phyloP scores from a whole-genome alignment of 164 flowering plant species.

The Dillenia turbinata region DNA sequence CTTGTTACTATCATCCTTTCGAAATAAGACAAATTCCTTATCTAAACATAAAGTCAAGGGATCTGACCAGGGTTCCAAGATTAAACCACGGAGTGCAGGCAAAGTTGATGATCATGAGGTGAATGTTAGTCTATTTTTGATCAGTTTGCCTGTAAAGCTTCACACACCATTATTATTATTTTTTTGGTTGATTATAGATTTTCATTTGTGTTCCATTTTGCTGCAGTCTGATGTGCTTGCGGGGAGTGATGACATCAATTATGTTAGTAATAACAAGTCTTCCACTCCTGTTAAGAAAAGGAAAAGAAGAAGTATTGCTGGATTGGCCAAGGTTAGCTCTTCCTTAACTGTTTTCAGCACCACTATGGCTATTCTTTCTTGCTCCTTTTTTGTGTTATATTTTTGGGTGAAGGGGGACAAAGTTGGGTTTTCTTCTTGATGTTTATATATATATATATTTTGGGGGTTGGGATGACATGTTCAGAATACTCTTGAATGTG shows the following conservation, averaged over 20 bases:
- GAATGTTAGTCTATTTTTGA: constrained; percentile 28
- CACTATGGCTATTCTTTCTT: not conserved
- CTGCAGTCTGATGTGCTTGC: constrained; percentile 27
- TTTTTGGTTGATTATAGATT: constrained; percentile 1
- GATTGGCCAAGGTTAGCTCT: constrained; percentile 63
- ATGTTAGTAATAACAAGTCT: constrained; percentile 23
- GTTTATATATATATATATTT: too few species aligned
- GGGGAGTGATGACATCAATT: constrained; percentile 18
- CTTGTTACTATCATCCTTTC: constrained; percentile 31
- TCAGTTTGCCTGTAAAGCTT: not conserved
- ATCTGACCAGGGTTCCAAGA: constrained; percentile 17
- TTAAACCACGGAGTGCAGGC: constrained; percentile 19
- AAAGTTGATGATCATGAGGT: constrained; percentile 24
- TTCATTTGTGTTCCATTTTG: constrained; percentile 5
- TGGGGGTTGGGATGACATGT: too few species aligned
- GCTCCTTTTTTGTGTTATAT: too few species aligned
- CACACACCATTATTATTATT: not conserved
- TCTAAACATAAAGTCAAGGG: constrained; percentile 36
- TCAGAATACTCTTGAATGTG: too few species aligned
- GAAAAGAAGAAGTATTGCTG: constrained; percentile 61
- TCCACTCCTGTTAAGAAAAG: constrained; percentile 42
- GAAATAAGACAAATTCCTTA: constrained; percentile 25
- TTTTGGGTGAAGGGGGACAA: too few species aligned
- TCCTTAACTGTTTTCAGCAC: not conserved
- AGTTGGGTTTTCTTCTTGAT: too few species aligned